Conservation (phyloP, 345 rosid species). For the Gossypium bickii region DNA sequence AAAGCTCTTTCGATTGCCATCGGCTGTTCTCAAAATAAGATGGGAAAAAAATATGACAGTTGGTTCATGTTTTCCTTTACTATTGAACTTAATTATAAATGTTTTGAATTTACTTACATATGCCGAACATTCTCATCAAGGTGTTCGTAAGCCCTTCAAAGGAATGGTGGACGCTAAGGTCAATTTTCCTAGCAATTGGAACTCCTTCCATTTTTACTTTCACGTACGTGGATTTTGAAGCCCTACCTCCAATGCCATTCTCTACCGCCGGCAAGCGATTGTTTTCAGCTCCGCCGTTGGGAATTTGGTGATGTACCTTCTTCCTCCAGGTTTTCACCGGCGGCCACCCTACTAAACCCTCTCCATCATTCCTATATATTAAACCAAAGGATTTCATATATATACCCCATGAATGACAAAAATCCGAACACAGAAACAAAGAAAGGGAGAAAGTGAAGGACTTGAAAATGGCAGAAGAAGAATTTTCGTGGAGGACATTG, state of each 20-base stretch:
- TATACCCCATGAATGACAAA: background rate
- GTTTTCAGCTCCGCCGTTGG: background rate
- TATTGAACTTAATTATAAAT: background rate
- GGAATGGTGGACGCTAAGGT: background rate
- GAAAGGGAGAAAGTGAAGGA: background rate
- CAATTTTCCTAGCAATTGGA: conserved; percentile 6
- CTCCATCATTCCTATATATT: conserved; percentile 1
- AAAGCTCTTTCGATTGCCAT: background rate
- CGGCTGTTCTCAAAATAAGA: background rate
- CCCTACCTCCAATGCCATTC: background rate
- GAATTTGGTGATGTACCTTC: background rate
- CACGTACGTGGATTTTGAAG: conserved; percentile 10
- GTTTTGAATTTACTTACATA: background rate
- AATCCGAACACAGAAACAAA: background rate
- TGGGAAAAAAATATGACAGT: background rate
- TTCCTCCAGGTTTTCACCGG: conserved; percentile 10
- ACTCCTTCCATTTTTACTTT: conserved; percentile 13
- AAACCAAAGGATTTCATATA: background rate
- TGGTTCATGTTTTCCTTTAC: background rate
- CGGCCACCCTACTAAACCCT: conserved; percentile 15
- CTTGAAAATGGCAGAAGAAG: conserved; percentile 14
- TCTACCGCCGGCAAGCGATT: background rate
- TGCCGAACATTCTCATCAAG: background rate
- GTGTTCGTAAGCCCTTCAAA: background rate
- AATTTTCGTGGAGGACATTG: background rate